phyloP scores from a whole-genome alignment of 176 grass and related monocot species.

The Lolium rigidum region DNA sequence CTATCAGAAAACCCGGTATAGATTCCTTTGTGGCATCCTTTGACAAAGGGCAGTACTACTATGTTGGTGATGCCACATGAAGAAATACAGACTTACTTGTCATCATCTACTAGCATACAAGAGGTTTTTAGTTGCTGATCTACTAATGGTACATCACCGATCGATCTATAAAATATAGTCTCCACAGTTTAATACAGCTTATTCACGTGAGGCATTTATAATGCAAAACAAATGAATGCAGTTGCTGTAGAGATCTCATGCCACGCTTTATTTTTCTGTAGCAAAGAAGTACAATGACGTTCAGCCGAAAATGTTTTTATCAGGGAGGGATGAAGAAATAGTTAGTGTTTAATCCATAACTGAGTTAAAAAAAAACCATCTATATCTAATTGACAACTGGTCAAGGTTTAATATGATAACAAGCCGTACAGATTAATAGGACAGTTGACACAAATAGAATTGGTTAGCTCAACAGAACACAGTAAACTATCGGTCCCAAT shows the following conservation, averaged over 20 bases:
- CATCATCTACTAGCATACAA: not conserved
- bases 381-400: not conserved
- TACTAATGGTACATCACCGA: not conserved
- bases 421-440: not conserved
- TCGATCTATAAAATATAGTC: not conserved
- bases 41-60: not conserved
- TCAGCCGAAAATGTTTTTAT: not conserved
- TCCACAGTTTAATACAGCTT: conserved; percentile 19
- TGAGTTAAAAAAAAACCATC: not conserved
- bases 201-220: conserved; percentile 12
- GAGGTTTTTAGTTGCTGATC: not conserved
- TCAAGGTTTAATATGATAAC: conserved; percentile 20
- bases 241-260: not conserved
- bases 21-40: not conserved
- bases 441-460: conserved; percentile 23
- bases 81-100: not conserved
- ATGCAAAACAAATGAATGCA: not conserved
- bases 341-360: not conserved
- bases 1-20: not conserved
- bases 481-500: not conserved
- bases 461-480: not conserved
- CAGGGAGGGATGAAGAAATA: not conserved
- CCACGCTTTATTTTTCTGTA: conserved; percentile 9
- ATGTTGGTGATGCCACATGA: not conserved
- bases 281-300: not conserved